A percentile compares a stretch with the other conserved stretches of the same genome.
phyloP scores from a whole-genome alignment of 176 grass and related monocot genomes.

The Hsuehochloa calcarea region DNA sequence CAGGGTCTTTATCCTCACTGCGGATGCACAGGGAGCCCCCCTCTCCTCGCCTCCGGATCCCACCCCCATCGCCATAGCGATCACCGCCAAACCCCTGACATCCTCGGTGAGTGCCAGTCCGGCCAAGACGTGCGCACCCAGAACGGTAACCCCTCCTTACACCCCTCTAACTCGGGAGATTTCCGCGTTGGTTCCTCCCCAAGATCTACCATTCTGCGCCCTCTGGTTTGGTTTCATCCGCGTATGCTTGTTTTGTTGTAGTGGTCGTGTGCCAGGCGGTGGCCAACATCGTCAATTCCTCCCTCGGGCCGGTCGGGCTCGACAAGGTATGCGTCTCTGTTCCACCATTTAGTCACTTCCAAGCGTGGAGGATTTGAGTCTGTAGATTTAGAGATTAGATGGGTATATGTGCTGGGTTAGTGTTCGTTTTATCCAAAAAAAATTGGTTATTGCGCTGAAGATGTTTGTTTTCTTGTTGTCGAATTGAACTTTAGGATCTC shows the following conservation, averaged over 20 bases:
- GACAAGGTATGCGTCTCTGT: conserved; percentile 56
- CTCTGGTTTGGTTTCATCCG: background rate
- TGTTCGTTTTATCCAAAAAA: background rate
- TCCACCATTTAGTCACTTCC: background rate
- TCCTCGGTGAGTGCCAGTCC: conserved; percentile 72
- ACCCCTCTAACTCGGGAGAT: background rate
- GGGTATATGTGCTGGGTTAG: background rate
- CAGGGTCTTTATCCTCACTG: too few species aligned
- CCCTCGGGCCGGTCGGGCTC: conserved; percentile 68
- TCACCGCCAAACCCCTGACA: conserved; percentile 53
- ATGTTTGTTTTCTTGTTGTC: background rate
- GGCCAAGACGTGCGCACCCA: conserved; percentile 75
- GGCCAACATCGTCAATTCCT: conserved; percentile 74
- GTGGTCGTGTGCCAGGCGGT: conserved; percentile 72
- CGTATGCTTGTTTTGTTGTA: conserved; percentile 7
- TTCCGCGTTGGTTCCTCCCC: background rate
- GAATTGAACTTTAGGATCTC: background rate
- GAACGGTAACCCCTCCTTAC: conserved; percentile 44
- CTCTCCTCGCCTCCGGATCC: background rate
- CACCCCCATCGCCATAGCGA: conserved; percentile 42
- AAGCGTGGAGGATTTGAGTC: background rate
- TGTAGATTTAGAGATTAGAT: background rate
- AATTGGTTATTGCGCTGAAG: background rate
- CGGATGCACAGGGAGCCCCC: too few species aligned
- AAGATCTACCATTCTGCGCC: background rate